Evolutionary conservation across 2,329 filamentous ascomycete species (phyloP).

Genomic region (Alternaria angustiovoidea): DNA sequence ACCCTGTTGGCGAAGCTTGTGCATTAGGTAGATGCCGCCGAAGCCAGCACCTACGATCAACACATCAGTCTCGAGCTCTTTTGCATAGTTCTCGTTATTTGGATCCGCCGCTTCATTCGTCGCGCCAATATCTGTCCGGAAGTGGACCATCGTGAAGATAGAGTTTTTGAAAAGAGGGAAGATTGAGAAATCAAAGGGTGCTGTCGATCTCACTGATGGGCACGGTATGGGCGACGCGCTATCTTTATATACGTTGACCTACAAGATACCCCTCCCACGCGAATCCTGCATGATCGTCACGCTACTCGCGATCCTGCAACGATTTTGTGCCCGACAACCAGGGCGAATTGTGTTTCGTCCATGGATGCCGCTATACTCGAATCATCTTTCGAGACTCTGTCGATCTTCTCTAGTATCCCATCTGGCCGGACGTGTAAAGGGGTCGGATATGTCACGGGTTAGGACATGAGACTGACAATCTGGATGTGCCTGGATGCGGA

Average conservation of each 20-base stretch:
- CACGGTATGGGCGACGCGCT: not conserved
- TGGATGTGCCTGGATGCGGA: slow-evolving; percentile 12
- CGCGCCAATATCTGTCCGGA: slow-evolving; percentile 44
- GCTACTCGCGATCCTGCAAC: slow-evolving; percentile 5
- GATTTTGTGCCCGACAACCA: slow-evolving; percentile 6
- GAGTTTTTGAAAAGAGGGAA: not conserved
- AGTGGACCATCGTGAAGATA: slow-evolving; percentile 37
- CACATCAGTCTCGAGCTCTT: slow-evolving; percentile 49
- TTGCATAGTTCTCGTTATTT: slow-evolving; percentile 43
- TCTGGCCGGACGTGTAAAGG: slow-evolving; percentile 22
- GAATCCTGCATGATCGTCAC: slow-evolving; percentile 21
- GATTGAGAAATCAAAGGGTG: not conserved
- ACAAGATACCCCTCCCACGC: slow-evolving; percentile 22
- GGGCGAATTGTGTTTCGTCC: not conserved
- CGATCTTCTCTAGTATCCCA: slow-evolving; percentile 11
- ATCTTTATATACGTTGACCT: slow-evolving; percentile 30
- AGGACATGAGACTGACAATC: not conserved
- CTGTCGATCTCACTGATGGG: slow-evolving; percentile 4
- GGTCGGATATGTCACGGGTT: slow-evolving; percentile 15
- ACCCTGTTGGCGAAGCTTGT: slow-evolving; percentile 52
- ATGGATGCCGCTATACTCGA: slow-evolving; percentile 3
- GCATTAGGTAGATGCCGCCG: slow-evolving; percentile 53
- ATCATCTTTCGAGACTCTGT: not conserved
- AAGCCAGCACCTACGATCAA: slow-evolving; percentile 54
- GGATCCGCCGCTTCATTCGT: slow-evolving; percentile 28